Evolutionary conservation across 345 rosid species (phyloP), one percentile per base, ranked within the genome.

Genomic region (Cardiospermum halicacabum): DNA sequence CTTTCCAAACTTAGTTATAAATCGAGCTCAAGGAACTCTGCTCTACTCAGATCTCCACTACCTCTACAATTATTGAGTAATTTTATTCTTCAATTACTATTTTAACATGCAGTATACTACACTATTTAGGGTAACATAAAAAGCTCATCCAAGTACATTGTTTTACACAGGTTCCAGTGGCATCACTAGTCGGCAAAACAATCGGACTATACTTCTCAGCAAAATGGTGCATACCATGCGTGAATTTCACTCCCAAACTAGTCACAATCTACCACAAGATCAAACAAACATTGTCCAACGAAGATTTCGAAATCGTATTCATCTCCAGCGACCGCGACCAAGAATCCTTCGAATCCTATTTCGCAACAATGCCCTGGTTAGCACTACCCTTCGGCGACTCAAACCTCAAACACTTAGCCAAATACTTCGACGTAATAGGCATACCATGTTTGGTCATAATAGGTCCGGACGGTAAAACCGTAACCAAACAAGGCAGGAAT

Each of bases 391-490:
- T 75, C 9, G 81, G 84, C 4, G 91, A 85, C 53, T 68, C 80
- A 1, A 66, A 57, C 1, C 63, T 61, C 37, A 77, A 61, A 60
- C 53, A 39, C 47, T 80, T 85, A 0, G 66, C 80, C 0, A 79
- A 71, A 72, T 72, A 77, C 67, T 82, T 85, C 5, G 80, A 82
- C 30, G 82, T 85, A 4, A 73, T 67, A 56, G 73, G 80, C 11
- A 85, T 85, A 45, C 91, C 91, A 24, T 79, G 79, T 54, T 56
- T 83, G 69, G 72, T 85, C 5, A 71, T 83, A 16, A 21, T 85
- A 22, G 91, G 91, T 1, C 84, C 91, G 0, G 78, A 85, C 11
- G 88, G 91, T 1, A 85, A 83, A 70, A 85, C 91, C 0, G 74
- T 83, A 3, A 83, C 86, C 4, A 72, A 63, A 16, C 73, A 79